Percentiles rank a stretch among this genome's conserved stretches.
Conservation (phyloP, 306 rosid species). For the Cucumis cinereus region DNA sequence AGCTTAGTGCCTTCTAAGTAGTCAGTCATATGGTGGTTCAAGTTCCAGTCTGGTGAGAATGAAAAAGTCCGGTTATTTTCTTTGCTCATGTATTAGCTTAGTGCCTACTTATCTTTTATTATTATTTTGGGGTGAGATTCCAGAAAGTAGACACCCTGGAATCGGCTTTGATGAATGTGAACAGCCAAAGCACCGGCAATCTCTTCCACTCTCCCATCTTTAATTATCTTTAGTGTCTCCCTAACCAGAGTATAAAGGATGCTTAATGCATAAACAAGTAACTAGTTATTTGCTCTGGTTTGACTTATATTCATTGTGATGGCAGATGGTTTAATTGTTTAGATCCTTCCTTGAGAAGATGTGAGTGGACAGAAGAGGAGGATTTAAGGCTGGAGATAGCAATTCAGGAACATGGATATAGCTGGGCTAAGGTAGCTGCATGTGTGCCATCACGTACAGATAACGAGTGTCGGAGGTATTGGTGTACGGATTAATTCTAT, state of each 20-base stretch:
- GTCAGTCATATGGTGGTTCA: neutral
- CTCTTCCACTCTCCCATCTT: neutral
- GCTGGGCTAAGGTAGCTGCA: constrained; percentile 90
- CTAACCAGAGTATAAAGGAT: neutral
- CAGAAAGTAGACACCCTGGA: neutral
- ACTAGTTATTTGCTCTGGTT: neutral
- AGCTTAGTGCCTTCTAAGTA: neutral
- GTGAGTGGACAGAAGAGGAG: constrained; percentile 75
- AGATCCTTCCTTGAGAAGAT: constrained; percentile 71
- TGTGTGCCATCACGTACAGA: constrained; percentile 81
- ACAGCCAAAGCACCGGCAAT: neutral
- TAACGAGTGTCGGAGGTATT: constrained; percentile 82
- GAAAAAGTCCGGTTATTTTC: neutral
- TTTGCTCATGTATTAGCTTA: neutral
- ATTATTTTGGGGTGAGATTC: neutral
- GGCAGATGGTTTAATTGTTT: constrained; percentile 74
- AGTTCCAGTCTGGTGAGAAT: neutral
- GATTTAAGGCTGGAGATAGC: constrained; percentile 65
- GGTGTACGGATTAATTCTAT: neutral
- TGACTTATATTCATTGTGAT: constrained; percentile 18
- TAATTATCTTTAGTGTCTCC: neutral
- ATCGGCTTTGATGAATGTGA: neutral
- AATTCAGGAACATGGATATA: constrained; percentile 52
- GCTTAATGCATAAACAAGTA: neutral
- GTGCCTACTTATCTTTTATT: neutral